Evolutionary conservation across 2,329 filamentous ascomycete species (phyloP), one percentile per base, ranked within the genome.

Genomic region (Ophiostoma populinum): DNA sequence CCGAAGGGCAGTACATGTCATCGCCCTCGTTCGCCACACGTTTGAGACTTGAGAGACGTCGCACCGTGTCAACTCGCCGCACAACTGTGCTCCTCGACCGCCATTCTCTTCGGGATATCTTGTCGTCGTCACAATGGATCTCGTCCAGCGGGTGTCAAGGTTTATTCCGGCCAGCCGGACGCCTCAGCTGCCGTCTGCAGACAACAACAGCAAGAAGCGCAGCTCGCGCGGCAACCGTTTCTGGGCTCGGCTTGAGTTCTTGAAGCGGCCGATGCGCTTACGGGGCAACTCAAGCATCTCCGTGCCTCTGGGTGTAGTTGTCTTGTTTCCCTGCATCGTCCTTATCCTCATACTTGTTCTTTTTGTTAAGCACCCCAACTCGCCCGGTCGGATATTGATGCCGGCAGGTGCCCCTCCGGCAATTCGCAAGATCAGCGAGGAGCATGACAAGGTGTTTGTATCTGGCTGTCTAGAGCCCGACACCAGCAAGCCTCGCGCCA

Each of bases 361-460:
- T 41, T 85, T 95, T 54, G 70, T 92, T 50, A 75, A 79, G 51
- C 85, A 94, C 60, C 83, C 87, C 40, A 78, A 76, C 52, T 82
- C 80, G 22, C 70, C 81, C 9, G 83, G 78, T 36, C 72, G 77
- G 42, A 81, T 92, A 56, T 59, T 93, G 51, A 82, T 92, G 65
- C 86, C 87, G 31, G 78, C 81, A 40, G 85, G 86, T 30, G 75
- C 82, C 37, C 85, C 87, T 44, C 87, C 87, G 26, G 73, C 80
- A 32, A 92, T 94, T 58, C 76, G 86, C 47, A 87, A 85, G 72
- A 98, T 98, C 49, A 93, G 80, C 59, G 90, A 95, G 59, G 81
- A 92, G 50, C 74, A 95, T 57, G 90, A 98, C 59, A 93, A 92
- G 58, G 85, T 94, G 34, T 98, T 98, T 50, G 80, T 85, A 34